Evolutionary conservation across 441 rosid genomes (phyloP).

Genomic region (Populus trichocarpa): DNA sequence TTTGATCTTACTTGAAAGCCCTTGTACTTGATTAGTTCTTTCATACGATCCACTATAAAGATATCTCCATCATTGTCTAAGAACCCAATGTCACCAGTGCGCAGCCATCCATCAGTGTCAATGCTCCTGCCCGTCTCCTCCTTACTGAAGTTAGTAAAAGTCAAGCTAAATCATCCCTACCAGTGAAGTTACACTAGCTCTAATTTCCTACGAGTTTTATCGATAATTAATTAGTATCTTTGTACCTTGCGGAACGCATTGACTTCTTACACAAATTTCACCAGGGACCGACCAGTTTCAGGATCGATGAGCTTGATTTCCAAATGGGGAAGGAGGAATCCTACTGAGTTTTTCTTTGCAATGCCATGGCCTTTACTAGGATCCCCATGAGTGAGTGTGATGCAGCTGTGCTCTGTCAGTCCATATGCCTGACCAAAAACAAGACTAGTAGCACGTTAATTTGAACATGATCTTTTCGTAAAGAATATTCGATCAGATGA

Average conservation of each 20-base stretch:
- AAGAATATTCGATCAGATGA: not conserved
- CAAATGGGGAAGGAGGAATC: slow-evolving; percentile 75
- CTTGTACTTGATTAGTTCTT: slow-evolving; percentile 90
- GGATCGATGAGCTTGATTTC: slow-evolving; percentile 88
- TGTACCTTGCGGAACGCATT: slow-evolving; percentile 80
- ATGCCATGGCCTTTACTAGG: slow-evolving; percentile 42
- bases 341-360: slow-evolving; percentile 83
- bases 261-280: slow-evolving; percentile 87
- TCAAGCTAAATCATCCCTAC: not conserved
- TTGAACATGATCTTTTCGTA: too few relatives aligned
- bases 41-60: slow-evolving; percentile 86
- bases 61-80: slow-evolving; percentile 90
- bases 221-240: not conserved
- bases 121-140: slow-evolving; percentile 74
- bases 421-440: slow-evolving; percentile 67
- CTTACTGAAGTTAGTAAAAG: slow-evolving; percentile 23
- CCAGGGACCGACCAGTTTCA: slow-evolving; percentile 47
- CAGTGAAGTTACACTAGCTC: not conserved
- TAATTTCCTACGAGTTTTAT: not conserved
- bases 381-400: slow-evolving; percentile 78
- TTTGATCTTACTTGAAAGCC: slow-evolving; percentile 71
- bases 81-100: slow-evolving; percentile 83
- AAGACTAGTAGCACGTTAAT: not conserved
- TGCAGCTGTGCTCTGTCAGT: slow-evolving; percentile 95
- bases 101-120: slow-evolving; percentile 80